Evolutionary conservation across 2,329 filamentous ascomycete genomes (phyloP), one percentile per base, ranked within the genome.

Genomic region (Neofusicoccum kwambonambiense): DNA sequence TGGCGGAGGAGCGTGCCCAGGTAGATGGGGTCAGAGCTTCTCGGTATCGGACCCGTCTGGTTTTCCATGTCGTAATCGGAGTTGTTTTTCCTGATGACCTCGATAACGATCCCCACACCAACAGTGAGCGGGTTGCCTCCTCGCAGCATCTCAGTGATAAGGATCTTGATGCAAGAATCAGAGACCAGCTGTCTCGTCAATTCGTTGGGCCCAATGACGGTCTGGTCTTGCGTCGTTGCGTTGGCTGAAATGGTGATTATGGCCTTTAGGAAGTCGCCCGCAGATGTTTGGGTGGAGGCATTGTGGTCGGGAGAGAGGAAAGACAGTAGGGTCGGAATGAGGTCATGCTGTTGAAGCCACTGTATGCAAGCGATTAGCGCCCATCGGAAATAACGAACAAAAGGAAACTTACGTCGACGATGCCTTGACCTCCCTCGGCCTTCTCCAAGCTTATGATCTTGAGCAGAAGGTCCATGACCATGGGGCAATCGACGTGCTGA

Each of bases 161-260:
- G 85, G 66, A 88, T 88, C 73, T 94, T 86, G 60, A 97, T 88
- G 71, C 93, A 98, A 15, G 87, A 79, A 67, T 90, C 87, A 0
- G 95, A 98, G 1, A 99, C 95, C 3, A 99, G 85, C 78, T 99
- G 93, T 45, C 95, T 89, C 4, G 95, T 99, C 57, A 99, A 86
- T 74, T 97, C 95, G 76, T 99, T 99, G 3, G 95, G 95, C 3
- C 95, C 95, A 75, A 99, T 98, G 72, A 96, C 97, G n/a, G 94
- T 95, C 75, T 97, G 93, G 73, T 99, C 95, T 73, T 97, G 96
- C 71, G 97, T 95, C 1, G 94, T 97, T 3, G 95, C 95, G 74
- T 99, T 99, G 67, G 95, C 95, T 1, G 95, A 98, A 65, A 99
- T 97, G 31, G 95, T 99, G 70, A 99, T 98, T 74, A 99, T 97